These are phyloP conservation scores for Leucocoprinus sp. DNA, from an alignment of 768 basidiomycete genomes.

Conservation along the genomic window DNA sequence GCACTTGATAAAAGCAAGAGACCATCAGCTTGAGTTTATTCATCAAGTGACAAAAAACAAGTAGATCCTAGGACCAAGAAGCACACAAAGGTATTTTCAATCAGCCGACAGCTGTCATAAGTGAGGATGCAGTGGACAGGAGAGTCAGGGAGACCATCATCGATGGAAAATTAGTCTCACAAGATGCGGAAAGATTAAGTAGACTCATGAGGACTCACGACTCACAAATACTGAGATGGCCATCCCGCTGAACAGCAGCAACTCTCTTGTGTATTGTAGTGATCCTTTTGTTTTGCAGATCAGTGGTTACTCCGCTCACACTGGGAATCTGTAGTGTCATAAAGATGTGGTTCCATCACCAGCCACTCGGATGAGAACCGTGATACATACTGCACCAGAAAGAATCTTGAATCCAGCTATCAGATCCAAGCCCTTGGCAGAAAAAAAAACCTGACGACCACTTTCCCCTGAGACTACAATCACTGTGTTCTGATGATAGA, in stretches of 20 bases:
- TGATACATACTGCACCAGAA: constrained; percentile 60
- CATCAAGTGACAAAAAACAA: neutral
- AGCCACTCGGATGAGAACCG: constrained; percentile 6
- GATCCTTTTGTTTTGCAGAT: constrained; percentile 54
- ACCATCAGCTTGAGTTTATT: neutral
- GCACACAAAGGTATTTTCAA: neutral
- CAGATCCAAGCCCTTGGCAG: constrained; percentile 62
- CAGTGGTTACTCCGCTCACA: constrained; percentile 67
- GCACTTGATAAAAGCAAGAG: constrained; percentile 36
- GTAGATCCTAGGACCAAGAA: neutral
- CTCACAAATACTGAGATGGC: constrained; percentile 53
- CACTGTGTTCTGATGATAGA: constrained; percentile 48
- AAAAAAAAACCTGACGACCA: constrained; percentile 62
- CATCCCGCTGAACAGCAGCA: constrained; percentile 51
- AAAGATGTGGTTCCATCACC: constrained; percentile 18
- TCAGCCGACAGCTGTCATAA: constrained; percentile 6
- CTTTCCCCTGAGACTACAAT: constrained; percentile 70
- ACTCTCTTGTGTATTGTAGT: constrained; percentile 67
- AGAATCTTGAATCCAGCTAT: constrained; percentile 75
- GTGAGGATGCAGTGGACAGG: neutral
- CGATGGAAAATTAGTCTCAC: neutral
- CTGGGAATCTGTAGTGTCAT: constrained; percentile 52
- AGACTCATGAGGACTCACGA: neutral
- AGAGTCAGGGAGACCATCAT: neutral
- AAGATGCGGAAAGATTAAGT: neutral